Evolutionary conservation across 306 rosid species (phyloP).

Genomic region (Trifolium dubium): DNA sequence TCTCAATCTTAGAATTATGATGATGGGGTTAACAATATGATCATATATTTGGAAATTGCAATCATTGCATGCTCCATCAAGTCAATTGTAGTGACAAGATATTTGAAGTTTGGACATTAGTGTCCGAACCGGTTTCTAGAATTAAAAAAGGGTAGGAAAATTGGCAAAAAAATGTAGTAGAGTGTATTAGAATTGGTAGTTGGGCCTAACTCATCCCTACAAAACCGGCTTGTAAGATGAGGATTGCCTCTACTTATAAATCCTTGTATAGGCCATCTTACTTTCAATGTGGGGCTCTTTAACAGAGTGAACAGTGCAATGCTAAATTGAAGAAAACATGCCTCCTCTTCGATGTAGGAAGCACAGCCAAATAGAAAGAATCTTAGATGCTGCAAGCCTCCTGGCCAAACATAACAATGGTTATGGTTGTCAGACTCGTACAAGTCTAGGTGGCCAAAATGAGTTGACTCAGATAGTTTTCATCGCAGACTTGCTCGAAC

Average conservation of each 20-base stretch:
- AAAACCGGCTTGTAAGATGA: too few relatives aligned
- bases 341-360: not conserved
- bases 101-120: not conserved
- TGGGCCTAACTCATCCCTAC: too few relatives aligned
- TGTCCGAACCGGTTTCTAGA: not conserved
- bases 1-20: not conserved
- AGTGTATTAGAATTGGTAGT: too few relatives aligned
- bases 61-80: not conserved
- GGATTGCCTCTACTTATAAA: too few relatives aligned
- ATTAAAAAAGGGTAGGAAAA: conserved; percentile 2
- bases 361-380: not conserved
- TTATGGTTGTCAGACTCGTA: not conserved
- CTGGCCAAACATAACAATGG: not conserved
- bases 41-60: not conserved
- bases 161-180: not conserved
- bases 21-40: not conserved
- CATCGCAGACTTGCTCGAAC: not conserved
- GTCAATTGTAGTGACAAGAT: not conserved
- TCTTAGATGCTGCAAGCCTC: not conserved
- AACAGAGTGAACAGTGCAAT: not conserved
- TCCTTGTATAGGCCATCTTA: too few relatives aligned
- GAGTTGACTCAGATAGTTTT: not conserved
- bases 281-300: too few relatives aligned
- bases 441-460: not conserved
- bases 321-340: conserved; percentile 3